These are phyloP conservation scores for Penicillium diatomitis DNA, from an alignment of 495 filamentous ascomycete genomes.

Conservation along the genomic window DNA sequence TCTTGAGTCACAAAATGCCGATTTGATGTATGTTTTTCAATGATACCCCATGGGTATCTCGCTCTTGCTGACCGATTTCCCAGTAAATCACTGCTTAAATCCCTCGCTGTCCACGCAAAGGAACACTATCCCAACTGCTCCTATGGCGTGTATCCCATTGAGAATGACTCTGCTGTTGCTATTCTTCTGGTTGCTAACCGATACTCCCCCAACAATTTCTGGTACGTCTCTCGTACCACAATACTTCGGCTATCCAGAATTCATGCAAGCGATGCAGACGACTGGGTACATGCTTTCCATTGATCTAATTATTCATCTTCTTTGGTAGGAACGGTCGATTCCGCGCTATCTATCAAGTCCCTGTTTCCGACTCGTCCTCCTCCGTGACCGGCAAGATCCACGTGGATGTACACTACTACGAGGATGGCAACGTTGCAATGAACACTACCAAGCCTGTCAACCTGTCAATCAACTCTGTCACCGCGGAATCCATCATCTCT, in stretches of 20 bases:
- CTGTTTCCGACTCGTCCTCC: constrained; percentile 53
- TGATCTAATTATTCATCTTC: constrained; percentile 1
- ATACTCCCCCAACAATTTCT: constrained; percentile 96
- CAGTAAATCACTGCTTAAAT: constrained; percentile 64
- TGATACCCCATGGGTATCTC: background rate
- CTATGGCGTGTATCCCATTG: constrained; percentile 68
- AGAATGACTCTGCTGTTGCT: constrained; percentile 65
- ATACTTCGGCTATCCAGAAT: background rate
- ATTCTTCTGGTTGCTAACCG: constrained; percentile 87
- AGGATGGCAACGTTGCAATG: constrained; percentile 95
- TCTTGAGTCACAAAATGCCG: constrained; percentile 68
- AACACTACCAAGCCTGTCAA: constrained; percentile 70
- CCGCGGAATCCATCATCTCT: constrained; percentile 58
- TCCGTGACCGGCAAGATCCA: constrained; percentile 38
- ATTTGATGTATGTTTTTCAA: constrained; percentile 56
- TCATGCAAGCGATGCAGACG: too few relatives aligned
- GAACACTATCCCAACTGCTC: constrained; percentile 86
- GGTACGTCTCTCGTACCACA: constrained; percentile 41
- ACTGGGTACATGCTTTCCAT: too few relatives aligned
- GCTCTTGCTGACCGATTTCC: background rate
- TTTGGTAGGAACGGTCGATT: constrained; percentile 80
- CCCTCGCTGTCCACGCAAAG: constrained; percentile 62
- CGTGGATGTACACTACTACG: constrained; percentile 91
- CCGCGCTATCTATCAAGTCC: constrained; percentile 67
- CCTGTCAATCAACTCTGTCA: constrained; percentile 46